Evolutionary conservation across 495 filamentous ascomycete genomes (phyloP).

Genomic region (Penicillium angulare): DNA sequence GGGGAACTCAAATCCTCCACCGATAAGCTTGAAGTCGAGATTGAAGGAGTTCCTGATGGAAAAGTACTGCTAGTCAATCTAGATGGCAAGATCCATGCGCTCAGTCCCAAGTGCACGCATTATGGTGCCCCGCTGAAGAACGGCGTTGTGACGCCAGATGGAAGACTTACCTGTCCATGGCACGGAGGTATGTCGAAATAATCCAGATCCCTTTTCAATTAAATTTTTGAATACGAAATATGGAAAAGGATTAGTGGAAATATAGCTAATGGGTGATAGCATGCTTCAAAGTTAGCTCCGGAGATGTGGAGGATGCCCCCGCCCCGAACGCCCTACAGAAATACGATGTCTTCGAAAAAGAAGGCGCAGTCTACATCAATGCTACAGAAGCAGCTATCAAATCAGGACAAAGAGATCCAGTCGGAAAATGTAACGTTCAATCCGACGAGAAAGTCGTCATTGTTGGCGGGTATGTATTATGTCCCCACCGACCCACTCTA

Average conservation of each 20-base stretch:
- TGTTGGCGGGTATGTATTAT: slow-evolving; percentile 67
- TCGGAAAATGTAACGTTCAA: slow-evolving; percentile 66
- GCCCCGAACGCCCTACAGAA: slow-evolving; percentile 78
- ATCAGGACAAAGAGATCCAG: slow-evolving; percentile 65
- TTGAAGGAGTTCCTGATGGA: slow-evolving; percentile 80
- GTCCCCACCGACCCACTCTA: neutral
- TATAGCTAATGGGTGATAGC: slow-evolving; percentile 47
- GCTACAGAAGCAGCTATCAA: slow-evolving; percentile 81
- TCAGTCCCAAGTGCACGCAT: slow-evolving; percentile 89
- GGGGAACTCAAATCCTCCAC: slow-evolving; percentile 60
- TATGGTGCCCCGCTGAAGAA: slow-evolving; percentile 85
- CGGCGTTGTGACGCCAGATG: slow-evolving; percentile 78
- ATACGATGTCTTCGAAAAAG: slow-evolving; percentile 75
- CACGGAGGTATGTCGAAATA: slow-evolving; percentile 67
- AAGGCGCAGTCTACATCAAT: slow-evolving; percentile 80
- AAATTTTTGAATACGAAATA: no score
- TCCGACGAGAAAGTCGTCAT: slow-evolving; percentile 71
- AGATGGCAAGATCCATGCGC: slow-evolving; percentile 69
- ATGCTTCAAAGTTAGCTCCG: slow-evolving; percentile 86
- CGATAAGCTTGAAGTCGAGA: slow-evolving; percentile 84
- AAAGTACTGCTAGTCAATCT: slow-evolving; percentile 84
- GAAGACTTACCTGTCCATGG: slow-evolving; percentile 89
- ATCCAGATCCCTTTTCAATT: neutral
- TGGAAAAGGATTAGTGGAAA: neutral
- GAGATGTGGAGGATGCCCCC: slow-evolving; percentile 92